Evolutionary conservation across 2,329 filamentous ascomycete species (phyloP), one percentile per base, ranked within the genome.

Genomic region (Colletotrichum higginsianum): DNA sequence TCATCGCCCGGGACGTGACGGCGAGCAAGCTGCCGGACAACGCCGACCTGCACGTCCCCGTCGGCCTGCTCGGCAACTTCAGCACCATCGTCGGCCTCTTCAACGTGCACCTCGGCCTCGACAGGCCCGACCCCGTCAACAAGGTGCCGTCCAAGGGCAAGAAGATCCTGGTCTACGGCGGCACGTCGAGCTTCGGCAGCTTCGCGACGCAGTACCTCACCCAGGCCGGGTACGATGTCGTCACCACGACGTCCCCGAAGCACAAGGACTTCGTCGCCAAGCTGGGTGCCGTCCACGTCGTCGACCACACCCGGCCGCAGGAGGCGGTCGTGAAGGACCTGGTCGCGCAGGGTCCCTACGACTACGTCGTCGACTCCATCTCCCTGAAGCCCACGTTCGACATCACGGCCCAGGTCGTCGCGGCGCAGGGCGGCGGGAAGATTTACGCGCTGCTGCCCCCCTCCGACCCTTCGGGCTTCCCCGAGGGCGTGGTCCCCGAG

Each of bases 171-270:
- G 71, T 82, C 47, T 89, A 86, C 84, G 87, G 87, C 18, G 88
- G 87, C 0, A 82, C 84, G 5, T 83, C 84, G 0, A 81, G 79
- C 15, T 84, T 86, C 0, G 86, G 86, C 2, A 81, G 81, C 53
- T 82, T 81, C 49, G 83, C 83, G 0, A 82, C 87, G 8, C 86
- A 88, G 70, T 78, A 87, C 1, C 80, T 82, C 4, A 77, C 78
- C 6, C 82, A 81, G 0, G 81, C 83, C 2, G 86, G 86, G 0
- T 85, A 84, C 70, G 76, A 83, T 15, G 84, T 88, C 9, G 75
- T 86, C 50, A 78, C 83, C 0, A 86, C 84, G 0, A 80, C 81
- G 0, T 84, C 83, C 0, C 74, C 79, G 12, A 80, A 77, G 38
- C 87, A 88, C 74, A 81, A 82, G 26, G 81, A 81, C 0, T 80